Evolutionary conservation across 306 rosid species (phyloP).

Genomic region (Vachellia collinsii): DNA sequence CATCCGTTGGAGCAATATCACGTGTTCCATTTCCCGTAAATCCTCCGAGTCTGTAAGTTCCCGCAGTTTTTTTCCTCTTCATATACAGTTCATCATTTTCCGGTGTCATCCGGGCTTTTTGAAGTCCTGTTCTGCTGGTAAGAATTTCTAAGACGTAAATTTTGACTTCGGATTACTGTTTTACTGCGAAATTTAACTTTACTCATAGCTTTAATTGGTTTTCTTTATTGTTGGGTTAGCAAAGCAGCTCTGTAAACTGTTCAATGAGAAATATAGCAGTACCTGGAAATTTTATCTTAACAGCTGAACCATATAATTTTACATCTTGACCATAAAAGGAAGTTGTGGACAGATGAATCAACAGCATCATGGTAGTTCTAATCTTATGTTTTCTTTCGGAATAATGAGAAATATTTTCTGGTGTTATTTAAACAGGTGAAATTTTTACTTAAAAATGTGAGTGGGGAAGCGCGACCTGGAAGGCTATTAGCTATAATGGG

Average conservation of each 20-base stretch:
- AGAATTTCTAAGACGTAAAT: background rate
- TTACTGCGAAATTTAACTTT: background rate
- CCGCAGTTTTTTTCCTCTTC: background rate
- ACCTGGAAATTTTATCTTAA: slow-evolving; percentile 26
- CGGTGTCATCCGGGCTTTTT: background rate
- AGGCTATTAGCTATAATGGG: slow-evolving; percentile 90
- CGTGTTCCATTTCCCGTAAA: slow-evolving; percentile 72
- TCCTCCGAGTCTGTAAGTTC: slow-evolving; percentile 64
- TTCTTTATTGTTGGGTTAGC: background rate
- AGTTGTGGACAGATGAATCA: background rate
- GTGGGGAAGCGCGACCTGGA: slow-evolving; percentile 90
- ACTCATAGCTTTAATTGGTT: background rate
- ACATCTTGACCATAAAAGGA: background rate
- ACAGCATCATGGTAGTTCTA: background rate
- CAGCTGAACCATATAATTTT: background rate
- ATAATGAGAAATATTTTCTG: slow-evolving; percentile 19
- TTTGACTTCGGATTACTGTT: background rate
- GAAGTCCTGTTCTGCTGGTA: slow-evolving; percentile 22
- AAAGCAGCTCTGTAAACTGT: background rate
- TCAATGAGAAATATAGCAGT: background rate
- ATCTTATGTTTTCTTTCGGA: background rate
- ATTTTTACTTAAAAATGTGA: slow-evolving; percentile 73
- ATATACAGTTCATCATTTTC: background rate
- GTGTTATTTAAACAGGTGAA: slow-evolving; percentile 54
- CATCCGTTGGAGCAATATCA: slow-evolving; percentile 78